These are phyloP conservation scores for Saccharomycopsis capsularis DNA, from an alignment of 805 yeast genomes.

Conservation along the genomic window DNA sequence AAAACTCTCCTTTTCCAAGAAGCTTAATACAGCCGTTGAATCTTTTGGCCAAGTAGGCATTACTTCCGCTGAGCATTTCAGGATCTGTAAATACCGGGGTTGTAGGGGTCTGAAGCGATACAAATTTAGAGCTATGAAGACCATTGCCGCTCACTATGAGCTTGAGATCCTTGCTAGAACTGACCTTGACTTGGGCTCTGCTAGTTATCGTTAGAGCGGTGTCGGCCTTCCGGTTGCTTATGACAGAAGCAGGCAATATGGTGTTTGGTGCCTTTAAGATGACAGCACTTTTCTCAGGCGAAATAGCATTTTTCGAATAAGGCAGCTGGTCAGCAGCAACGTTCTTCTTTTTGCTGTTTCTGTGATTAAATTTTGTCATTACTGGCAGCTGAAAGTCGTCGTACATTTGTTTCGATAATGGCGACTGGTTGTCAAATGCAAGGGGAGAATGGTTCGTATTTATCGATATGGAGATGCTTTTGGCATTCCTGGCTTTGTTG, in stretches of 20 bases:
- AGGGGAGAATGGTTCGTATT: background rate
- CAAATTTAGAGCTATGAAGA: background rate
- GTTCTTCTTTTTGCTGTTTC: background rate
- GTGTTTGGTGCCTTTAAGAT: background rate
- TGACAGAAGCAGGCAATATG: background rate
- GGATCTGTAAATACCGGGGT: constrained; percentile 20
- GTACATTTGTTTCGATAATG: constrained; percentile 2
- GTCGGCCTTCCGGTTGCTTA: too few relatives aligned
- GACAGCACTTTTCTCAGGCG: background rate
- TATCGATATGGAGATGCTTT: background rate
- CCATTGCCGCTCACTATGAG: background rate
- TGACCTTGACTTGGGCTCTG: background rate
- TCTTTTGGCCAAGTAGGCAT: constrained; percentile 39
- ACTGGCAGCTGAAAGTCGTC: constrained; percentile 9
- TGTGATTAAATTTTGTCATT: background rate
- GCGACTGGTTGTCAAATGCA: background rate
- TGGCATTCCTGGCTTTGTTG: background rate
- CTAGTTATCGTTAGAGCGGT: too few relatives aligned
- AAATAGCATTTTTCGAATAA: too few relatives aligned
- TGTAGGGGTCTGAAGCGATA: constrained; percentile 14
- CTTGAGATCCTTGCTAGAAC: background rate
- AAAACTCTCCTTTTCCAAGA: constrained; percentile 84
- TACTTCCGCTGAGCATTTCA: constrained; percentile 24
- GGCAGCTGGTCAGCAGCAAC: background rate
- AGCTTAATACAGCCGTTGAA: constrained; percentile 57